Percentiles rank a stretch among this genome's conserved stretches.
Conservation (phyloP, 2,329 filamentous ascomycete genomes). For the Knufia fluminis region DNA sequence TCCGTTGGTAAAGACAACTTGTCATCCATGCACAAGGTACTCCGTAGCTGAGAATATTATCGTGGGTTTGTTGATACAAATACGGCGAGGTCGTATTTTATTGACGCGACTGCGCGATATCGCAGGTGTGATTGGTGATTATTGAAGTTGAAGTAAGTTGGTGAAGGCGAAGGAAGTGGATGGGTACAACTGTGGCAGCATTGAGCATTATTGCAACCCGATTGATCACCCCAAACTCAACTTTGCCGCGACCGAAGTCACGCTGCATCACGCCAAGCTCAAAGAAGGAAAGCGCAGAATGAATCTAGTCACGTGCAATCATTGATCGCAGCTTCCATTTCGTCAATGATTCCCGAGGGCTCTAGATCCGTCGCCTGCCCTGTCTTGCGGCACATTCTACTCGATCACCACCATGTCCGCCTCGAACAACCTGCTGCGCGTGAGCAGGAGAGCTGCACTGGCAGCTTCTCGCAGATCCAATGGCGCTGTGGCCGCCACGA, state of each 20-base stretch:
- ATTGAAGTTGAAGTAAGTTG: background rate
- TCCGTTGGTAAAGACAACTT: slow-evolving; percentile 14
- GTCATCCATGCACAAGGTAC: slow-evolving; percentile 22
- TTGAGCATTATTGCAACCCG: background rate
- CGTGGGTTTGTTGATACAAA: background rate
- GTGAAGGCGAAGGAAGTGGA: slow-evolving; percentile 4
- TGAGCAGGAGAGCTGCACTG: slow-evolving; percentile 33
- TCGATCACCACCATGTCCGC: slow-evolving; percentile 32
- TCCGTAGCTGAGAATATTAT: background rate
- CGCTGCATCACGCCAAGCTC: background rate
- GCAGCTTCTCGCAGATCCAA: slow-evolving; percentile 28
- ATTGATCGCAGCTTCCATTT: slow-evolving; percentile 12
- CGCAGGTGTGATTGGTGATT: background rate
- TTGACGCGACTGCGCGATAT: background rate
- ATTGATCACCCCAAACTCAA: background rate
- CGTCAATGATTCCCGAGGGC: slow-evolving; percentile 23
- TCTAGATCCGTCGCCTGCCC: too few species aligned
- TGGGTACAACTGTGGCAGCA: background rate
- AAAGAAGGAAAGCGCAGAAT: background rate
- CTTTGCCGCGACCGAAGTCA: slow-evolving; percentile 5
- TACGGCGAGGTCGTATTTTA: background rate
- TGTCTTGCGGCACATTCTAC: slow-evolving; percentile 21
- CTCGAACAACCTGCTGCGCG: slow-evolving; percentile 36
- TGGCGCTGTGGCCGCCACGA: slow-evolving; percentile 14
- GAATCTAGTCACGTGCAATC: background rate